A percentile compares a stretch with the other conserved stretches of the same genome.
Conservation (phyloP, 1,284 basidiomycete species). For the Trichosporon coremiiforme region DNA sequence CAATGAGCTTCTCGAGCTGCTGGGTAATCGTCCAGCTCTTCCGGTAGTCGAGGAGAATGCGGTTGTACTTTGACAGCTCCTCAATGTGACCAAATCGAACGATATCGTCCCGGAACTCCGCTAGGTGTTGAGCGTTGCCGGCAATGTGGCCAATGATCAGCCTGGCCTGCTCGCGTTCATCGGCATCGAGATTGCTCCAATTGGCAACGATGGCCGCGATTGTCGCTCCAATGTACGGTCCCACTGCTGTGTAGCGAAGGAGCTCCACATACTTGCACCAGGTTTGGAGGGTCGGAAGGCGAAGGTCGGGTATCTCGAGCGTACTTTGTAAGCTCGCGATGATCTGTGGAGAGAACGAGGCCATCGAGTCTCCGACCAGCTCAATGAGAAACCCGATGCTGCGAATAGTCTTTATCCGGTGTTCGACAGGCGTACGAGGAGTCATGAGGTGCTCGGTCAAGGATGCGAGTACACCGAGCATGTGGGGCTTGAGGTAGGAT, state of each 20-base stretch:
- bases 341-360: constrained; percentile 80
- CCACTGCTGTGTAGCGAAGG: constrained; percentile 71
- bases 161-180: constrained; percentile 64
- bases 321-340: constrained; percentile 96
- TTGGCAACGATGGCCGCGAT: constrained; percentile 79
- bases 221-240: constrained; percentile 82
- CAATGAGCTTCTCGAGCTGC: constrained; percentile 70
- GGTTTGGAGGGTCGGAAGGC: constrained; percentile 75
- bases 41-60: constrained; percentile 62
- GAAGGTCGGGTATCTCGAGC: constrained; percentile 68
- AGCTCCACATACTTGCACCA: constrained; percentile 80
- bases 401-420: constrained; percentile 74
- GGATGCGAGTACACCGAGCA: constrained; percentile 77
- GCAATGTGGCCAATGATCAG: constrained; percentile 73
- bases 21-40: constrained; percentile 62
- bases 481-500: constrained; percentile 68
- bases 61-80: constrained; percentile 64
- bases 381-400: constrained; percentile 75
- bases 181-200: constrained; percentile 68
- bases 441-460: constrained; percentile 77
- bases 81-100: constrained; percentile 73
- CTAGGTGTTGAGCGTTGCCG: constrained; percentile 62
- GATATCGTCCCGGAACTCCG: constrained; percentile 69
- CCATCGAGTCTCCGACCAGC: constrained; percentile 71
- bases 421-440: constrained; percentile 67